Evolutionary conservation across 2,329 filamentous ascomycete genomes (phyloP).

Genomic region (Fusarium anthophilum): DNA sequence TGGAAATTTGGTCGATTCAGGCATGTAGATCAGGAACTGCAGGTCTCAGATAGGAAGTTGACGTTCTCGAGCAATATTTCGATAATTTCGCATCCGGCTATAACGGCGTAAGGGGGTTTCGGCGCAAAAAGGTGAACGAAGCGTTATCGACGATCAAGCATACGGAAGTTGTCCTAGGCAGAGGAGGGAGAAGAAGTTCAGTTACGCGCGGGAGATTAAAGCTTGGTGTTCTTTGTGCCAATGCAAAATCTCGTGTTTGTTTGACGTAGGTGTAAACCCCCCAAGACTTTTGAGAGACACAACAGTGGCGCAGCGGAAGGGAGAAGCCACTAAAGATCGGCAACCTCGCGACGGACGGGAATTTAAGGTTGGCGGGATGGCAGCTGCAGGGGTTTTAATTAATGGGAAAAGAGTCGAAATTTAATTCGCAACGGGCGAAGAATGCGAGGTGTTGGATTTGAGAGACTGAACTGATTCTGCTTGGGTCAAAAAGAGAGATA

Average conservation of each 20-base stretch:
- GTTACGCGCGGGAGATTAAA: slow-evolving; percentile 11
- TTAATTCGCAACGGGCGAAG: neutral
- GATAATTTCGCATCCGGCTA: slow-evolving; percentile 9
- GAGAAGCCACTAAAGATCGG: slow-evolving; percentile 30
- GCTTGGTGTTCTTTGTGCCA: slow-evolving; percentile 34
- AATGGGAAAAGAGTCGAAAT: neutral
- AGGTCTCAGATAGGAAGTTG: slow-evolving; percentile 17
- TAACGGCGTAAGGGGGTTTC: slow-evolving; percentile 9
- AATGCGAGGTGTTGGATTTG: neutral
- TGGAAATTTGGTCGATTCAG: slow-evolving; percentile 1
- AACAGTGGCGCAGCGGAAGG: slow-evolving; percentile 30
- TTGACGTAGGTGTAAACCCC: slow-evolving; percentile 35
- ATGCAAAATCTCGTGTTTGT: slow-evolving; percentile 37
- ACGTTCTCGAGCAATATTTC: slow-evolving; percentile 31
- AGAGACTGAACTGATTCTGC: neutral
- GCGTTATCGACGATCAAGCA: neutral
- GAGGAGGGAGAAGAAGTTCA: neutral
- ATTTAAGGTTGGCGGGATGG: slow-evolving; percentile 36
- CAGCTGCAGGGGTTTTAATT: slow-evolving; percentile 32
- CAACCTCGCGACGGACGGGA: slow-evolving; percentile 9
- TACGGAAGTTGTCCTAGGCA: neutral
- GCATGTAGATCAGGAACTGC: slow-evolving; percentile 14
- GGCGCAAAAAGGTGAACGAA: neutral
- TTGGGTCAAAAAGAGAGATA: neutral
- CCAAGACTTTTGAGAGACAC: slow-evolving; percentile 5